Evolutionary conservation across 2,329 filamentous ascomycete genomes (phyloP).

Genomic region (Septoria linicola): DNA sequence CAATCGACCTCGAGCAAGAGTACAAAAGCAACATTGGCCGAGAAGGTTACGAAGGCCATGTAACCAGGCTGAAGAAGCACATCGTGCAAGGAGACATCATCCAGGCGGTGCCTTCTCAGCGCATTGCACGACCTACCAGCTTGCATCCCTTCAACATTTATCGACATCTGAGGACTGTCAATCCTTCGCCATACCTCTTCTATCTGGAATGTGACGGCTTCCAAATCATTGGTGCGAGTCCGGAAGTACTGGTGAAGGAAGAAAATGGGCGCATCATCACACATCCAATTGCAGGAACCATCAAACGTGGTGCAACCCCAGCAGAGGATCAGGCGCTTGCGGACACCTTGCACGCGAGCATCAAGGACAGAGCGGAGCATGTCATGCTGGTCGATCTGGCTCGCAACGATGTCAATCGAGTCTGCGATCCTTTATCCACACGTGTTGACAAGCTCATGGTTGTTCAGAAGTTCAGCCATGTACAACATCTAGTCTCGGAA

Average conservation of each 20-base stretch:
- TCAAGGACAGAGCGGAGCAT: conserved; percentile 93
- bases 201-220: conserved; percentile 90
- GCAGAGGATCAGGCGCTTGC: conserved; percentile 82
- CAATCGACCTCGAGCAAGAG: conserved; percentile 70
- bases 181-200: conserved; percentile 96
- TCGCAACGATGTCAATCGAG: conserved; percentile 92
- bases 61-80: conserved; percentile 81
- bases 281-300: conserved; percentile 94
- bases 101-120: conserved; percentile 92
- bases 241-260: conserved; percentile 90
- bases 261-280: conserved; percentile 85
- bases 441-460: conserved; percentile 93
- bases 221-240: conserved; percentile 91
- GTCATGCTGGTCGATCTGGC: conserved; percentile 98
- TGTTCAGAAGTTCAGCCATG: conserved; percentile 91
- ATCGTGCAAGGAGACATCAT: conserved; percentile 93
- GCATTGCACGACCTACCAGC: conserved; percentile 82
- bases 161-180: conserved; percentile 91
- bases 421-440: conserved; percentile 86
- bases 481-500: conserved; percentile 94
- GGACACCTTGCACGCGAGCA: conserved; percentile 69
- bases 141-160: conserved; percentile 98
- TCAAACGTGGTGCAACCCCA: conserved; percentile 76
- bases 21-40: conserved; percentile 92
- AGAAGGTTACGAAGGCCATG: conserved; percentile 86